Base-by-base conservation (phyloP, 352 stramenopile genomes). In the Achlya hypogyna region DNA sequence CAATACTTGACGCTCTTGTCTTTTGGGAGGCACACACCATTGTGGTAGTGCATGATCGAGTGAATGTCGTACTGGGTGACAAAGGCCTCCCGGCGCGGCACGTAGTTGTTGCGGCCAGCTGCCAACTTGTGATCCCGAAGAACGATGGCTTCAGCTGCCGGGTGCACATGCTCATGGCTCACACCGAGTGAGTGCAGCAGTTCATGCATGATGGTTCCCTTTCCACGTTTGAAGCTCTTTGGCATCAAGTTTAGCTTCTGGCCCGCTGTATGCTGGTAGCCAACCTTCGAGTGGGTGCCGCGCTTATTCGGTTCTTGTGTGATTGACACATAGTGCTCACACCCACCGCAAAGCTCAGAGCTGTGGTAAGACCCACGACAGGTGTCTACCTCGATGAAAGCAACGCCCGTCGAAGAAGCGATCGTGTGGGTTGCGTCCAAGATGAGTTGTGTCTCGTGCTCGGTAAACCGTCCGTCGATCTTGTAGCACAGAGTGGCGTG, bases 31-130 rank as follows among this genome's bases (percentile, higher is more conserved):
- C 82, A 91, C 9, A 91, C 73, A 0, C 79, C 82, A 0, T 78
- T 78, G 27, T 67, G 75, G 42, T 91, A 91, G 71, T 91, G 82
- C 82, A 91, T 91, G 72, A 91, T 88, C 49, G 81, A 89, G 25
- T 73, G 71, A 4, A 74, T 75, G 65, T 91, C 81, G 64, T 91
- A 91, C 51, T 78, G 71, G 52, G 81, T 91, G 35, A 88, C 58
- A 0, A 75, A 74, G 1, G 79, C 81, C 62, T 87, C 71, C 14
- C 69, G 78, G 45, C 75, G 78, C 60, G 86, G 88, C 23, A 79
- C 78, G 68, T 91, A 91, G 70, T 89, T 89, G 53, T 80, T 77
- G 9, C 76, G 69, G 1, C 75, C 86, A 20, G 87, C 79, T 0
- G 80, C 78, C 62, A 89, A 51, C 25, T 89, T 78, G 31, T 71